Conservation (phyloP, 495 filamentous ascomycete genomes). For the Xylaria intraflava region DNA sequence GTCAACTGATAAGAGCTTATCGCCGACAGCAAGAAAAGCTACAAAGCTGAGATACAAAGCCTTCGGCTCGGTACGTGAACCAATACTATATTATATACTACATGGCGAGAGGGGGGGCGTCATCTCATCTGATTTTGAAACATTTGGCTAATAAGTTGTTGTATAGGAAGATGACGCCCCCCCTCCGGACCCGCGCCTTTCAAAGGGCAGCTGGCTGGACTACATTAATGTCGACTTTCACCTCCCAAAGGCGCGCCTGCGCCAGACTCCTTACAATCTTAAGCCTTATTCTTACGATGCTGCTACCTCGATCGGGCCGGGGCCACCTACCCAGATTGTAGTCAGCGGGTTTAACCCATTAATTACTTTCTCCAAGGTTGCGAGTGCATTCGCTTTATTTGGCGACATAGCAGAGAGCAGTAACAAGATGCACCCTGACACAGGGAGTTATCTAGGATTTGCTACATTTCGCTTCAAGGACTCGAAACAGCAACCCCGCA, state of each 20-base stretch:
- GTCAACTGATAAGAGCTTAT: conserved; percentile 48
- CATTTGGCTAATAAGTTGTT: conserved; percentile 44
- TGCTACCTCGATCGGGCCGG: conserved; percentile 75
- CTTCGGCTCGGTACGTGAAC: conserved; percentile 58
- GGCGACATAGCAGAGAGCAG: conserved; percentile 84
- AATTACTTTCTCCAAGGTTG: conserved; percentile 68
- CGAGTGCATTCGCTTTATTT: conserved; percentile 74
- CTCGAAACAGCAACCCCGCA: conserved; percentile 39
- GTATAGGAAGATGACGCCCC: conserved; percentile 59
- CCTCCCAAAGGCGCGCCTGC: conserved; percentile 66
- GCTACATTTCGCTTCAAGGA: conserved; percentile 87
- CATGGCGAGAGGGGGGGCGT: conserved; percentile 42
- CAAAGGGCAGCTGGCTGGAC: conserved; percentile 47
- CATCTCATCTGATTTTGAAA: conserved; percentile 45
- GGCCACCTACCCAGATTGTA: conserved; percentile 81
- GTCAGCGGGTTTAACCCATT: conserved; percentile 92
- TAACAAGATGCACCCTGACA: conserved; percentile 87
- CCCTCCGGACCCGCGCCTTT: conserved; percentile 71
- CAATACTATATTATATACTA: conserved; percentile 32
- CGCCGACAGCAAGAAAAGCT: conserved; percentile 54
- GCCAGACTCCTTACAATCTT: conserved; percentile 69
- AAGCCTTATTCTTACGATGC: conserved; percentile 72
- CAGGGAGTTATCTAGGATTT: conserved; percentile 86
- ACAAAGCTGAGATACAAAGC: conserved; percentile 63
- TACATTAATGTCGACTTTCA: conserved; percentile 60